Conservation (phyloP, 352 stramenopile species). For the Achlya hypogyna region DNA sequence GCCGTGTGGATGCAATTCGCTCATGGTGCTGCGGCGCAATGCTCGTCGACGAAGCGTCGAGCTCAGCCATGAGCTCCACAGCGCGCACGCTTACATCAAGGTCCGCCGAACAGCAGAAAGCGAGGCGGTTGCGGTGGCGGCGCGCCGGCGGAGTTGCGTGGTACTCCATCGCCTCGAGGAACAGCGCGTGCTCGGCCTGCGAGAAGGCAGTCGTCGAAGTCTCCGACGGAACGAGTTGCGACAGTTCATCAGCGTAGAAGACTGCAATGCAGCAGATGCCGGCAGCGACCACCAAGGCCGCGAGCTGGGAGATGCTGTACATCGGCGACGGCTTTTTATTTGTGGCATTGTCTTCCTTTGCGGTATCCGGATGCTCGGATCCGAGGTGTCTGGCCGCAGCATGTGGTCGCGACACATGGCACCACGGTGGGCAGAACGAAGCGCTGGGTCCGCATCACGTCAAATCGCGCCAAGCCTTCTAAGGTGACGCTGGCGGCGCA, state of each 20-base stretch:
- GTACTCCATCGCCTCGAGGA: constrained; percentile 57
- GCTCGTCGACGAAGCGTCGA: constrained; percentile 29
- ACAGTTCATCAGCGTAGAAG: constrained; percentile 52
- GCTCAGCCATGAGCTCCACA: constrained; percentile 59
- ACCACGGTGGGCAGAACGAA: too few species aligned
- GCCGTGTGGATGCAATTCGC: constrained; percentile 46
- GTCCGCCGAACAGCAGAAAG: constrained; percentile 77
- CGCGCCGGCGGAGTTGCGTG: constrained; percentile 30
- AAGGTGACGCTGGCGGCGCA: too few species aligned
- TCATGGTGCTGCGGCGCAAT: constrained; percentile 59
- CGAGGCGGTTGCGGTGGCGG: constrained; percentile 28
- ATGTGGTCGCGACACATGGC: too few species aligned
- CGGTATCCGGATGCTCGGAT: neutral
- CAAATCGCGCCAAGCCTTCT: too few species aligned
- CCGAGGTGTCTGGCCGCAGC: too few species aligned
- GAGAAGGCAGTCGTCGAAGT: constrained; percentile 30
- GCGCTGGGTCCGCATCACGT: too few species aligned
- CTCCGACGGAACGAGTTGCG: constrained; percentile 34
- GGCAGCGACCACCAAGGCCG: constrained; percentile 45
- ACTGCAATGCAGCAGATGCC: constrained; percentile 39
- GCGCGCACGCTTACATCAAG: constrained; percentile 68
- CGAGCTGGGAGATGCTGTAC: constrained; percentile 51
- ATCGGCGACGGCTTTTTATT: neutral
- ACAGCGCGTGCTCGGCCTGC: constrained; percentile 44
- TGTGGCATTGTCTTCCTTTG: neutral